phyloP scores from a whole-genome alignment of 140 eudicot genomes.

The Senecio squalidus region DNA sequence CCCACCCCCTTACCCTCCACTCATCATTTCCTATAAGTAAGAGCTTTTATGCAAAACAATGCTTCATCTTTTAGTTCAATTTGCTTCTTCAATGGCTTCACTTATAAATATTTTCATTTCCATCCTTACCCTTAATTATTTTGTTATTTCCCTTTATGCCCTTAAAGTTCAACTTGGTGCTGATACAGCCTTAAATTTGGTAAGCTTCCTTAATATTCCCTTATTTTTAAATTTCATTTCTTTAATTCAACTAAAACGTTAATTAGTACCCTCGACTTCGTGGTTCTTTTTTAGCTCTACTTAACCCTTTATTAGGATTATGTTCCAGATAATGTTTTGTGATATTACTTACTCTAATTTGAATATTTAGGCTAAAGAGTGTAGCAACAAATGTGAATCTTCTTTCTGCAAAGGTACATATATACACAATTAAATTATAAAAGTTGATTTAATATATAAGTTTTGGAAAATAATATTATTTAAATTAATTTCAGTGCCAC shows the following conservation, averaged over 20 bases:
- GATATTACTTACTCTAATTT: no score
- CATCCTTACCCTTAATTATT: constrained; percentile 21
- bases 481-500: no score
- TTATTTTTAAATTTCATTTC: background rate
- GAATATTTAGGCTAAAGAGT: constrained; percentile 54
- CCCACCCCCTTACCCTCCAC: constrained; percentile 13
- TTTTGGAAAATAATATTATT: no score
- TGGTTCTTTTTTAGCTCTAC: no score
- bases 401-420: constrained; percentile 58
- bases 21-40: constrained; percentile 39
- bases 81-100: constrained; percentile 43
- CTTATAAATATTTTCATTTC: constrained; percentile 25
- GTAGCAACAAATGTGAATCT: constrained; percentile 78
- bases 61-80: constrained; percentile 21
- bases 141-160: constrained; percentile 33
- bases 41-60: constrained; percentile 43
- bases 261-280: no score
- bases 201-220: constrained; percentile 8
- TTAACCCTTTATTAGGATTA: no score
- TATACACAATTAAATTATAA: background rate
- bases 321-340: no score
- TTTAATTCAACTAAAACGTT: no score
- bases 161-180: constrained; percentile 51
- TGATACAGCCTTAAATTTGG: constrained; percentile 35
- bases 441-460: background rate